Evolutionary conservation across 768 basidiomycete genomes (phyloP), one percentile per base, ranked within the genome.

Genomic region (Lyophyllum decastes): DNA sequence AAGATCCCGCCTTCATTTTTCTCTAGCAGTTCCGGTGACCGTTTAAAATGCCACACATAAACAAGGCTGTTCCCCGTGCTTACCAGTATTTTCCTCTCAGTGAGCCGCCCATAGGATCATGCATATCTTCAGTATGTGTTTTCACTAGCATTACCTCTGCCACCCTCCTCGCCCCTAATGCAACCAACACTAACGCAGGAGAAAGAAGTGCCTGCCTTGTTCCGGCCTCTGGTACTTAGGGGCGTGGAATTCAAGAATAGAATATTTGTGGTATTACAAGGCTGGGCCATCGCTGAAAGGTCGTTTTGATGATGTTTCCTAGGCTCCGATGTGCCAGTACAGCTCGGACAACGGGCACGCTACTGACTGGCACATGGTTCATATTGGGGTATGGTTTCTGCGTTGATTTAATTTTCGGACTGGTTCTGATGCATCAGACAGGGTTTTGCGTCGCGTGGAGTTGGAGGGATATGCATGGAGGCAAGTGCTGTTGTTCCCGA

Each of bases 281-380:
- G 25, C 27, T 8, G 35, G 7, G 5, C 41, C 25, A 16, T 26
- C 22, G 14, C 21, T n/a, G 10, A 2, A 4, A 49, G 55, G 38
- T 25, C 35, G 30, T 38, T 27, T 30, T 14, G 25, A 12, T 56
- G 19, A 44, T 52, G 26, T 22, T 50, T 44, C 47, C 9, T 59
- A 87, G 86, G 75, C 89, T 11, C 89, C 89, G 2, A 92, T 93
- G 91, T 93, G 92, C 69, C 86, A 88, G 70, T 94, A 94, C 73
- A 88, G 86, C 56, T 78, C 85, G 9, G 82, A 89, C 45, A 73
- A 86, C 51, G 92, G 92, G 0, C 85, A 89, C 64, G 84, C 86
- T 3, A 92, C 91, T 1, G 88, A 92, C 60, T 93, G 88, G 86
- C 93, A 94, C 68, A 71, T 93, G 4, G 89, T 92, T 17, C 90